phyloP scores from a whole-genome alignment of 192 early-diverging fungal species.

The Backusella mclennaniae region DNA sequence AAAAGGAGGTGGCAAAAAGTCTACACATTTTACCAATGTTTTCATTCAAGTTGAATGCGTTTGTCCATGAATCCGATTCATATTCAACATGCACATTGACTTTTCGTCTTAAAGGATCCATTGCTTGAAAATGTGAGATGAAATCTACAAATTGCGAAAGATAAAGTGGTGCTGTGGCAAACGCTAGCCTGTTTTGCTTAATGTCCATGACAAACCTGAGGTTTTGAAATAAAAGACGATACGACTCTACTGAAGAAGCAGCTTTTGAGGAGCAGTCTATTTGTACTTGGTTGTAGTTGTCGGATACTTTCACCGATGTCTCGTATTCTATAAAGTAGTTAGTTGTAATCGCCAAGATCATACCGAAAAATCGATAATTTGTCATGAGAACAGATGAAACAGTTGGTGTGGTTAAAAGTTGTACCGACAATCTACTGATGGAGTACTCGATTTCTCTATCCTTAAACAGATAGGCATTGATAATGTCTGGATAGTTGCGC shows the following conservation, averaged over 20 bases:
- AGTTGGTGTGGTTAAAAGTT: conserved; percentile 90
- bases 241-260: conserved; percentile 61
- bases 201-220: conserved; percentile 68
- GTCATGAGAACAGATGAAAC: conserved; percentile 78
- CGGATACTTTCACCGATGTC: conserved; percentile 48
- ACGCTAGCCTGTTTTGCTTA: conserved; percentile 56
- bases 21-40: conserved; percentile 75
- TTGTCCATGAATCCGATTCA: conserved; percentile 87
- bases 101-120: conserved; percentile 85
- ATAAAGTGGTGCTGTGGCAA: conserved; percentile 54
- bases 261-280: conserved; percentile 67
- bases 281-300: conserved; percentile 30
- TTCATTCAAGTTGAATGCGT: conserved; percentile 82
- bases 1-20: conserved; percentile 66
- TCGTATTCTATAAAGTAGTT: conserved; percentile 71
- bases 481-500: conserved; percentile 78
- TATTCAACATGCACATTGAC: conserved; percentile 85
- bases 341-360: conserved; percentile 73
- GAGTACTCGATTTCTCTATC: conserved; percentile 90
- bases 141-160: conserved; percentile 75
- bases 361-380: conserved; percentile 74
- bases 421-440: conserved; percentile 86
- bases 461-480: conserved; percentile 74
- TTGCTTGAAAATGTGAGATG: conserved; percentile 86
- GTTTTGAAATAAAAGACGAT: conserved; percentile 81